A percentile compares a stretch with the other conserved stretches of the same genome.
Conservation (phyloP, 78 protist genomes). For the Parvularia atlantis region DNA sequence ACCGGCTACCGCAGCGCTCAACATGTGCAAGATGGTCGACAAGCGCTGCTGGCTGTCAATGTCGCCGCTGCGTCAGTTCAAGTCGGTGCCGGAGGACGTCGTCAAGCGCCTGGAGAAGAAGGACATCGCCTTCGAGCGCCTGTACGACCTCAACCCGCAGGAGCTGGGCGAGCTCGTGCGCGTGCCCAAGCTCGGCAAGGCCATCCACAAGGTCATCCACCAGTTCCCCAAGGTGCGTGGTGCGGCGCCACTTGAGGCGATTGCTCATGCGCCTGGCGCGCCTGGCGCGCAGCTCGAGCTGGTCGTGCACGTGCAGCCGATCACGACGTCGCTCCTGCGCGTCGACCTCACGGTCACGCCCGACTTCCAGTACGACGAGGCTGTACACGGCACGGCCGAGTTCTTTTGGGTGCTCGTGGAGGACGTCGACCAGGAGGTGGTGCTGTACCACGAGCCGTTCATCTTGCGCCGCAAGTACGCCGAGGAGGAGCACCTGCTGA, state of each 20-base stretch:
- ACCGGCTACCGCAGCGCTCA: slow-evolving; percentile 35
- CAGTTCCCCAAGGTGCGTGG: slow-evolving; percentile 78
- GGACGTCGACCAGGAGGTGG: slow-evolving; percentile 90
- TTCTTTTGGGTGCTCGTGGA: slow-evolving; percentile 85
- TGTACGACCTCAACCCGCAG: slow-evolving; percentile 58
- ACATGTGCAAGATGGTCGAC: slow-evolving; percentile 81
- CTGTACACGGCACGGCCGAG: slow-evolving; percentile 71
- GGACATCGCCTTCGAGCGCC: slow-evolving; percentile 74
- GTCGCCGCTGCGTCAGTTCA: slow-evolving; percentile 94
- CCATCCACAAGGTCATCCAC: slow-evolving; percentile 63
- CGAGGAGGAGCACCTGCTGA: slow-evolving; percentile 59
- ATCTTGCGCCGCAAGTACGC: slow-evolving; percentile 52
- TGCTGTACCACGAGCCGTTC: slow-evolving; percentile 86
- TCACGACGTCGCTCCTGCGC: slow-evolving; percentile 71
- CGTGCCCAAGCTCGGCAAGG: slow-evolving; percentile 50
- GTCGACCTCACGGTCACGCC: slow-evolving; percentile 82
- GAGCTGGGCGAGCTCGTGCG: slow-evolving; percentile 62
- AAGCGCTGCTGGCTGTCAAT: slow-evolving; percentile 88
- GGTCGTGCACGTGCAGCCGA: slow-evolving; percentile 81
- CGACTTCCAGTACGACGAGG: slow-evolving; percentile 79
- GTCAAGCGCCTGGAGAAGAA: slow-evolving; percentile 71
- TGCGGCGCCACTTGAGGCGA: too few relatives aligned
- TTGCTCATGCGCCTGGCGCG: too few relatives aligned
- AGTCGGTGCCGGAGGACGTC: slow-evolving; percentile 55
- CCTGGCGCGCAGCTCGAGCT: too few relatives aligned